phyloP scores from a whole-genome alignment of 2,329 filamentous ascomycete genomes.

The Phialemoniopsis sp. region DNA sequence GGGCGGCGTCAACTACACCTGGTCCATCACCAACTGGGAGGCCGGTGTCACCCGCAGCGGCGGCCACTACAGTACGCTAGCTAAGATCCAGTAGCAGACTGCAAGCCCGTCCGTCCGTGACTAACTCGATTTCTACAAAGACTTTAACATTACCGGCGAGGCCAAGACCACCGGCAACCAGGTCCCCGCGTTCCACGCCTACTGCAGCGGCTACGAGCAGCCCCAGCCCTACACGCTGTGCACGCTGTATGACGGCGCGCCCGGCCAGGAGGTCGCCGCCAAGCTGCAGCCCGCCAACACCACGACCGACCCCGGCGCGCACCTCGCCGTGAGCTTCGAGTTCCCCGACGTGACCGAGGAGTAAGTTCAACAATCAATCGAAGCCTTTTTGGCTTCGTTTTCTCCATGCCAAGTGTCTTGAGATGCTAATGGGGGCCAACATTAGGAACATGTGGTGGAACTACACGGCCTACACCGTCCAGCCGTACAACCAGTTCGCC shows the following conservation, averaged over 20 bases:
- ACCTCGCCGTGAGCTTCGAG: constrained; percentile 23
- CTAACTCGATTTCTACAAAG: too few relatives aligned
- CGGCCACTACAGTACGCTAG: constrained; percentile 6
- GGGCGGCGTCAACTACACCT: constrained; percentile 4
- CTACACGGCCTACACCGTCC: constrained; percentile 21
- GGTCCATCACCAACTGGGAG: constrained; percentile 7
- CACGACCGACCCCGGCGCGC: constrained; percentile 11
- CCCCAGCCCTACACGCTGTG: constrained; percentile 20
- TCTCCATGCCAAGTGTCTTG: not conserved
- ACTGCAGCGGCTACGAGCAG: constrained; percentile 20
- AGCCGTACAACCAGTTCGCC: constrained; percentile 18
- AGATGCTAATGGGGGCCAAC: constrained; percentile 7
- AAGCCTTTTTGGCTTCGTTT: not conserved
- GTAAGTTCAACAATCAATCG: constrained; percentile 12
- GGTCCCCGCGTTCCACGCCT: constrained; percentile 22
- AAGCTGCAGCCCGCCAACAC: constrained; percentile 18
- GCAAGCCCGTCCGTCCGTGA: too few relatives aligned
- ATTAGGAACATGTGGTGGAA: constrained; percentile 23
- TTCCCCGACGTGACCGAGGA: constrained; percentile 18
- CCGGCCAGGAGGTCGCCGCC: constrained; percentile 17
- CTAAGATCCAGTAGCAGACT: too few relatives aligned
- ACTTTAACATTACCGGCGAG: constrained; percentile 22
- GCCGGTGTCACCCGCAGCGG: constrained; percentile 3
- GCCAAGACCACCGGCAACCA: constrained; percentile 16
- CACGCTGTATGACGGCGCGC: constrained; percentile 13